A percentile compares a stretch with the other conserved stretches of the same genome.
Conservation (phyloP, 495 filamentous ascomycete species). For the Neurospora sp. region DNA sequence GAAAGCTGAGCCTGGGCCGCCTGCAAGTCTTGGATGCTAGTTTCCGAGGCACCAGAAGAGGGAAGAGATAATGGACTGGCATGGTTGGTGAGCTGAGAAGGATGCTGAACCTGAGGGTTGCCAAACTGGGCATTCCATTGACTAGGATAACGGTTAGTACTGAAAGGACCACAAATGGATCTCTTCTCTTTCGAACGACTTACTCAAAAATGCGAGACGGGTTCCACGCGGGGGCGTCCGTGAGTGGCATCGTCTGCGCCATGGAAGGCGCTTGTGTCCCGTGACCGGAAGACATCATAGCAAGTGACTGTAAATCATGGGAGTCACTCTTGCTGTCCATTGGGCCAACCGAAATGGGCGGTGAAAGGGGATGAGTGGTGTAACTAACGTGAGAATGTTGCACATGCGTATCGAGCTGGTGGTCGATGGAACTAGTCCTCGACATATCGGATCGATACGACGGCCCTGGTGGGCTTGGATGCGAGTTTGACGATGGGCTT, state of each 20-base stretch:
- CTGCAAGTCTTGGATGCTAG: conserved; percentile 41
- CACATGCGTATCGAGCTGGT: conserved; percentile 30
- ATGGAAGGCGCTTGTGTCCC: conserved; percentile 32
- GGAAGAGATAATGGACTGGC: conserved; percentile 31
- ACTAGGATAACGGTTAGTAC: conserved; percentile 36
- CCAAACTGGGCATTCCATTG: conserved; percentile 92
- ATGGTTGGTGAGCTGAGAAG: conserved; percentile 25
- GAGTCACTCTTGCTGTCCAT: conserved; percentile 73
- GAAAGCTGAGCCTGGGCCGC: conserved; percentile 39
- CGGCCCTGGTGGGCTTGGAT: conserved; percentile 53
- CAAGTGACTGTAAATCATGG: conserved; percentile 65
- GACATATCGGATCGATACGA: conserved; percentile 30
- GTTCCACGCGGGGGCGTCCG: conserved; percentile 74
- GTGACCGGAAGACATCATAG: conserved; percentile 58
- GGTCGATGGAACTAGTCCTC: conserved; percentile 31
- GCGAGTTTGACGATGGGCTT: conserved; percentile 53
- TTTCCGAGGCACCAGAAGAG: conserved; percentile 39
- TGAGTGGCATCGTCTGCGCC: conserved; percentile 44
- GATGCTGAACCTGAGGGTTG: conserved; percentile 42
- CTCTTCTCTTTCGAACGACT: conserved; percentile 23
- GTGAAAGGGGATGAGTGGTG: conserved; percentile 66
- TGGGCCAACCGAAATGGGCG: conserved; percentile 66
- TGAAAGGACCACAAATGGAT: conserved; percentile 1
- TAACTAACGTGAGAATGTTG: conserved; percentile 65
- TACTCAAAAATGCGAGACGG: conserved; percentile 91